Conservation (phyloP, 345 rosid species). For the Triadica sebifera region DNA sequence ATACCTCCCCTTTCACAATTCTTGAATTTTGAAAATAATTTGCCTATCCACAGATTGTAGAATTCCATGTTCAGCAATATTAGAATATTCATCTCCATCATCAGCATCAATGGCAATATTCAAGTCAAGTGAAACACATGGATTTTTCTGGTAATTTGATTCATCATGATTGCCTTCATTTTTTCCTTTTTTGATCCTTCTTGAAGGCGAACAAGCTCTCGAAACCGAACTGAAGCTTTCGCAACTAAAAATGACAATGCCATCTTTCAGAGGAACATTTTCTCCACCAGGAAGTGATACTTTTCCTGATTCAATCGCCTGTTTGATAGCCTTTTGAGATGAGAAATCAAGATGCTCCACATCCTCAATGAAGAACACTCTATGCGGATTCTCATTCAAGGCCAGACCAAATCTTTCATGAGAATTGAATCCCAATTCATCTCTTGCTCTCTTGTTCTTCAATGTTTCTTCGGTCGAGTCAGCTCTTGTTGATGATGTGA, state of each 20-base stretch:
- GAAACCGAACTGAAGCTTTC: conserved; percentile 33
- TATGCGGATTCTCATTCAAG: conserved; percentile 65
- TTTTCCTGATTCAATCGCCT: conserved; percentile 44
- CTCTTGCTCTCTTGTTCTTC: conserved; percentile 48
- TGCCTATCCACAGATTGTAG: conserved; percentile 42
- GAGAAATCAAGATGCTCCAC: conserved; percentile 35
- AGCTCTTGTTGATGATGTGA: conserved; percentile 25
- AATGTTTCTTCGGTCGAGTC: conserved; percentile 26
- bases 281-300: conserved; percentile 42
- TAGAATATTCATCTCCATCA: conserved; percentile 19
- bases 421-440: conserved; percentile 31
- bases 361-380: conserved; percentile 63
- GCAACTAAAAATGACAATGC: conserved; percentile 55
- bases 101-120: conserved; percentile 50
- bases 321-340: conserved; percentile 37
- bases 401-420: conserved; percentile 49
- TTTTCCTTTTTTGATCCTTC: conserved; percentile 20
- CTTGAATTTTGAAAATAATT: conserved; percentile 44
- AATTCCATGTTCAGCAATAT: conserved; percentile 26
- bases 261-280: conserved; percentile 51
- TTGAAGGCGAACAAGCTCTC: conserved; percentile 31
- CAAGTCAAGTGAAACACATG: conserved; percentile 43
- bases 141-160: conserved; percentile 10
- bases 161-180: conserved; percentile 25
- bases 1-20: conserved; percentile 17